These are phyloP conservation scores for Aspergillus jensenii DNA, from an alignment of 2,329 filamentous ascomycete species.

Conservation along the genomic window DNA sequence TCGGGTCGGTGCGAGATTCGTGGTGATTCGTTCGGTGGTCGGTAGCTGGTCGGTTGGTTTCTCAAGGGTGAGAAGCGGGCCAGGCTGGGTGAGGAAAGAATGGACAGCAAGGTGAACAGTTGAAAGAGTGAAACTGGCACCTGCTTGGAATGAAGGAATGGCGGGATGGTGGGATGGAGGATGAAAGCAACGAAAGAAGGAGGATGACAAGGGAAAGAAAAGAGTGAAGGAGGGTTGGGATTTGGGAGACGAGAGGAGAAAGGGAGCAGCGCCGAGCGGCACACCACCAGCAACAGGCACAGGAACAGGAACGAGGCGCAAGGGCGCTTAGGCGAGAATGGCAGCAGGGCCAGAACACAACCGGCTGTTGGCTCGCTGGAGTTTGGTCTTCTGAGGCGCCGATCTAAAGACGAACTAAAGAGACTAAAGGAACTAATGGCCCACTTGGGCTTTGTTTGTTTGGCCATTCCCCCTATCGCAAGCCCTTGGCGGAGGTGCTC, in stretches of 20 bases:
- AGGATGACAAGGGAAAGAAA: slow-evolving; percentile 19
- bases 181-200: slow-evolving; percentile 17
- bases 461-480: slow-evolving; percentile 5
- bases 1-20: slow-evolving; percentile 14
- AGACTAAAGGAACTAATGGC: slow-evolving; percentile 6
- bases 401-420: background rate
- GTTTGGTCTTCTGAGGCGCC: background rate
- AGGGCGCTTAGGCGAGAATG: slow-evolving; percentile 19
- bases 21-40: slow-evolving; percentile 11
- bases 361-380: slow-evolving; percentile 4
- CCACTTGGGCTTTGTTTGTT: slow-evolving; percentile 15
- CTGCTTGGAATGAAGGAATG: slow-evolving; percentile 36
- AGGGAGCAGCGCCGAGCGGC: background rate
- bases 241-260: slow-evolving; percentile 7
- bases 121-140: slow-evolving; percentile 66
- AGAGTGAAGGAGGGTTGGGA: slow-evolving; percentile 10
- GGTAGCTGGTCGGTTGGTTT: slow-evolving; percentile 18
- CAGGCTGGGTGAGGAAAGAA: slow-evolving; percentile 39
- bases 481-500: slow-evolving; percentile 7
- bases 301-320: slow-evolving; percentile 16
- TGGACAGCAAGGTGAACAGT: slow-evolving; percentile 55
- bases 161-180: slow-evolving; percentile 23
- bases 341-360: slow-evolving; percentile 16
- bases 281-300: background rate
- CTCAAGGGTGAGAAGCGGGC: slow-evolving; percentile 12